phyloP scores from a whole-genome alignment of 257 asterid species.

The Plantago major region DNA sequence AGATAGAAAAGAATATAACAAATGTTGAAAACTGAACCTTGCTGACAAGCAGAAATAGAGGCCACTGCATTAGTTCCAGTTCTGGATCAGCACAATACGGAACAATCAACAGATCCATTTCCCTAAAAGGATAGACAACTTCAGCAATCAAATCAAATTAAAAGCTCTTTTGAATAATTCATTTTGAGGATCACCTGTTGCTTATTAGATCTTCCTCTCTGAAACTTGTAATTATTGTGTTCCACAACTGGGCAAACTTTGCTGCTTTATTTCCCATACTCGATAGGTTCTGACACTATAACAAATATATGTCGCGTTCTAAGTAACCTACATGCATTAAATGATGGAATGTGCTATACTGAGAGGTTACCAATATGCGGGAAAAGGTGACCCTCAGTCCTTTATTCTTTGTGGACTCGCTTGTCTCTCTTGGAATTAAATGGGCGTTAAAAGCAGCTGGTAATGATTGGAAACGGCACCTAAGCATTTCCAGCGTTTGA shows the following conservation, averaged over 20 bases:
- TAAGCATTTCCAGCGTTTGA: constrained; percentile 92
- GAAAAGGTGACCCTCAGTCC: constrained; percentile 94
- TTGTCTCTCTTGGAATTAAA: constrained; percentile 83
- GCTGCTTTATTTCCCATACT: constrained; percentile 85
- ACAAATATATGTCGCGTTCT: constrained; percentile 7
- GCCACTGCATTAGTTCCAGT: constrained; percentile 91
- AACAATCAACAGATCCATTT: constrained; percentile 96
- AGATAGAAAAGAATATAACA: constrained; percentile 13
- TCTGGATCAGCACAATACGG: constrained; percentile 99
- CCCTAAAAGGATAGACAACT: constrained; percentile 46
- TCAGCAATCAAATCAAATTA: constrained; percentile 19
- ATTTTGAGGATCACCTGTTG: constrained; percentile 43
- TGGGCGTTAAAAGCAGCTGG: constrained; percentile 92
- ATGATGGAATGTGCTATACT: too few relatives aligned
- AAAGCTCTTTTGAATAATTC: constrained; percentile 10
- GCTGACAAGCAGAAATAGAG: constrained; percentile 98
- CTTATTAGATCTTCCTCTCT: constrained; percentile 98
- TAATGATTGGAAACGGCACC: constrained; percentile 81
- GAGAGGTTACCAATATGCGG: constrained; percentile 45
- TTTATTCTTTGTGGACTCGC: constrained; percentile 64
- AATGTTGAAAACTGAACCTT: constrained; percentile 45
- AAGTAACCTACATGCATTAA: too few relatives aligned
- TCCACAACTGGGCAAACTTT: constrained; percentile 98
- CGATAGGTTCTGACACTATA: constrained; percentile 60
- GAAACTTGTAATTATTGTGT: constrained; percentile 88